These are phyloP conservation scores for Solanum lignicaule DNA, from an alignment of 257 asterid genomes.

Conservation along the genomic window DNA sequence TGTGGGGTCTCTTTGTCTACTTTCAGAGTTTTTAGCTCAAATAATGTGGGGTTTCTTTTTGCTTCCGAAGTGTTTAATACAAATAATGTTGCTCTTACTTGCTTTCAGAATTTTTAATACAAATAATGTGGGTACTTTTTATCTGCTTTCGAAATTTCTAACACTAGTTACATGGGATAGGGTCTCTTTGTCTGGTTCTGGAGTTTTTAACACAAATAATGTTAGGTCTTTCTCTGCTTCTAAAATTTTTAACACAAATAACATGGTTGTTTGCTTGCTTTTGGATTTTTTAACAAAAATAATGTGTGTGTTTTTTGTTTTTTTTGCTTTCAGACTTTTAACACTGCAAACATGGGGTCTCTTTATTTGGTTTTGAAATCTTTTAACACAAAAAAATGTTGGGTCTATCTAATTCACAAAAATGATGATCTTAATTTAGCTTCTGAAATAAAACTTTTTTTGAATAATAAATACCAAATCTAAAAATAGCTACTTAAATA, in stretches of 20 bases:
- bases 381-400: neutral
- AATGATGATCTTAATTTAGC: neutral
- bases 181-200: neutral
- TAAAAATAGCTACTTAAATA: too few species aligned
- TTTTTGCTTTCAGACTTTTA: neutral
- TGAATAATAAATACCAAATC: neutral
- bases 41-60: neutral
- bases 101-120: neutral
- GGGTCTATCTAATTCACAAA: neutral
- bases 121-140: too few species aligned
- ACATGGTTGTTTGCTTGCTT: neutral
- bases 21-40: neutral
- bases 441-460: too few species aligned
- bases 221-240: neutral
- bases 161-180: neutral
- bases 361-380: neutral
- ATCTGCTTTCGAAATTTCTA: neutral
- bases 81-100: neutral
- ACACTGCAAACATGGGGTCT: neutral
- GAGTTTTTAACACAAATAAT: neutral
- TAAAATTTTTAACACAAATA: too few species aligned
- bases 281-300: neutral
- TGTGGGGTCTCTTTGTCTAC: neutral
- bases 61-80: neutral
- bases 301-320: neutral